Conservation (phyloP, 2,329 filamentous ascomycete species). For the Paecilomyces dactylethromorphus region DNA sequence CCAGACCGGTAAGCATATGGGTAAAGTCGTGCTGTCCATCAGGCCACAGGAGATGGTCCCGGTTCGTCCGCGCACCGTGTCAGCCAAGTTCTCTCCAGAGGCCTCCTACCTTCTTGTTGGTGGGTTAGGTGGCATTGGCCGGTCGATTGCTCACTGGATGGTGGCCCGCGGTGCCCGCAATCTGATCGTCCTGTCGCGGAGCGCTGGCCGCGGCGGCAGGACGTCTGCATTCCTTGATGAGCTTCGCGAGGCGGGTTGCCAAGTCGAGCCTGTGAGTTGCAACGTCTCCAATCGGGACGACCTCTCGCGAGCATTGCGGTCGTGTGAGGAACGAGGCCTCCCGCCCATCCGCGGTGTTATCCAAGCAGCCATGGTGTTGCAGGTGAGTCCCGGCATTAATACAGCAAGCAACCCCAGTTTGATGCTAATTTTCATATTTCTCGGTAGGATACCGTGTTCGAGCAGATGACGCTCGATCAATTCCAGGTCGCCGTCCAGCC, state of each 20-base stretch:
- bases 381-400: not conserved
- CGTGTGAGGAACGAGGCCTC: not conserved
- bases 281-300: not conserved
- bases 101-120: not conserved
- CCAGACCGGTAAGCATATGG: not conserved
- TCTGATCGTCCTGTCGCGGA: not conserved
- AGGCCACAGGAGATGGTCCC: not conserved
- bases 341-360: not conserved
- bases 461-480: conserved; percentile 12
- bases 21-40: not conserved
- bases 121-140: not conserved
- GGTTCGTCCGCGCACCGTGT: not conserved
- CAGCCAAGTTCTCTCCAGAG: not conserved
- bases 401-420: not conserved
- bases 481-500: not conserved
- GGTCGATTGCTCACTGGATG: not conserved
- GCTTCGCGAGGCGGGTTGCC: not conserved
- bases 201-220: no score
- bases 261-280: not conserved
- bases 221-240: not conserved
- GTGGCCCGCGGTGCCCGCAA: not conserved
- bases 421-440: conserved; percentile 8
- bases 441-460: conserved; percentile 24
- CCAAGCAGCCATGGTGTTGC: not conserved
- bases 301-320: not conserved